Evolutionary conservation across 345 rosid genomes (phyloP).

Genomic region (Leavenworthia alabamica): DNA sequence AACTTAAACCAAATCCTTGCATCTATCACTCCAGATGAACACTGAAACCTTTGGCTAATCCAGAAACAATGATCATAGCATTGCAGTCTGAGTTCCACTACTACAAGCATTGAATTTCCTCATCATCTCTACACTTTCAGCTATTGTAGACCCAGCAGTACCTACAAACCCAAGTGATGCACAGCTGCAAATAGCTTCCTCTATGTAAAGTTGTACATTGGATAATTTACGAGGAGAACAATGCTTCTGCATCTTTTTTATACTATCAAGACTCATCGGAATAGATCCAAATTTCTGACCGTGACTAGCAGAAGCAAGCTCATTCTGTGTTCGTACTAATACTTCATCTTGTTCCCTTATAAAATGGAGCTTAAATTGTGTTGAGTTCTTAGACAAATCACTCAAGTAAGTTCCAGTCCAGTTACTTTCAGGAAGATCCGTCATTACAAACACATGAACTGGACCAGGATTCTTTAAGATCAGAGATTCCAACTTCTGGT

Average conservation of each 20-base stretch:
- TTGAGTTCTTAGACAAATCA: constrained; percentile 48
- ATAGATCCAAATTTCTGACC: constrained; percentile 43
- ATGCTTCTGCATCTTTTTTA: constrained; percentile 31
- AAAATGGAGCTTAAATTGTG: constrained; percentile 50
- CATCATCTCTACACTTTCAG: constrained; percentile 66
- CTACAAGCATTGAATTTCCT: constrained; percentile 53
- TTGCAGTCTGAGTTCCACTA: constrained; percentile 9
- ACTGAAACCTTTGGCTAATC: neutral
- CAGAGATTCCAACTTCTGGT: constrained; percentile 60
- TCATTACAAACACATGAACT: constrained; percentile 69
- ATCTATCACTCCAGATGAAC: neutral
- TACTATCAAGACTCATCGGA: constrained; percentile 26
- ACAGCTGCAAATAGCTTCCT: constrained; percentile 85
- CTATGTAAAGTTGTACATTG: constrained; percentile 62
- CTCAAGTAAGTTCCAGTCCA: constrained; percentile 83
- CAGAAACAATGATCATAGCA: constrained; percentile 6
- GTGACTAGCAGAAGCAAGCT: constrained; percentile 42
- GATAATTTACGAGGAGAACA: constrained; percentile 40
- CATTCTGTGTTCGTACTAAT: constrained; percentile 41
- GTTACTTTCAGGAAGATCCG: constrained; percentile 78
- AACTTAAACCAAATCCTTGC: neutral
- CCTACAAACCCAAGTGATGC: constrained; percentile 94
- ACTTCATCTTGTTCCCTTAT: constrained; percentile 49
- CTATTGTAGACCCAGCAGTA: constrained; percentile 89
- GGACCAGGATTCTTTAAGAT: constrained; percentile 29